Evolutionary conservation across 1,139 yeast species (phyloP).

Genomic region (Blastobotrys malaysiensis): DNA sequence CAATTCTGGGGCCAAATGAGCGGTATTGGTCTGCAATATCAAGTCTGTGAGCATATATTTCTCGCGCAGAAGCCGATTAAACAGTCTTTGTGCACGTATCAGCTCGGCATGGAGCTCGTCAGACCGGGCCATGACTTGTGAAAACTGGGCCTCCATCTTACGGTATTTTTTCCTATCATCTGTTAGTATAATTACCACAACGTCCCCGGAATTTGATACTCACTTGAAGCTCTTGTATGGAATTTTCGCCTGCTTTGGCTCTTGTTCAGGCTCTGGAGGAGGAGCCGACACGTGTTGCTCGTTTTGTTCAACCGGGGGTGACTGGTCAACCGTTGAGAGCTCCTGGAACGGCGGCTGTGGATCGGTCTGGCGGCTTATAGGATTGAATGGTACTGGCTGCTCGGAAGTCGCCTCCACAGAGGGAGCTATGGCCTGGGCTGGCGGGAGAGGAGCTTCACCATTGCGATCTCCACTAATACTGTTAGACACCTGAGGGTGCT

Average conservation of each 20-base stretch:
- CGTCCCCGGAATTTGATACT: too few relatives aligned
- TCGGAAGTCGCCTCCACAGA: neutral
- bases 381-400: neutral
- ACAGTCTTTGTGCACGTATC: constrained; percentile 18
- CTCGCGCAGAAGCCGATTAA: constrained; percentile 24
- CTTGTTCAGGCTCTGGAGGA: neutral
- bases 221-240: constrained; percentile 9
- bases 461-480: neutral
- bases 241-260: neutral
- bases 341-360: neutral
- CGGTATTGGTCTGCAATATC: constrained; percentile 20
- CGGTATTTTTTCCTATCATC: constrained; percentile 22
- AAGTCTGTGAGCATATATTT: constrained; percentile 23
- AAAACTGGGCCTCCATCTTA: constrained; percentile 23
- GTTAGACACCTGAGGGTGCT: neutral
- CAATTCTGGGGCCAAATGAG: constrained; percentile 10
- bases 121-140: constrained; percentile 21
- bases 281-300: neutral
- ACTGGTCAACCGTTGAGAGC: neutral
- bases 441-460: neutral
- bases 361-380: neutral
- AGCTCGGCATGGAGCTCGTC: constrained; percentile 23
- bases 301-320: neutral
- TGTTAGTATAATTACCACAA: too few relatives aligned
- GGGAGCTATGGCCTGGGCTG: neutral